Evolutionary conservation across 2,329 filamentous ascomycete genomes (phyloP), one percentile per base, ranked within the genome.

Genomic region (Neofusicoccum sp.): DNA sequence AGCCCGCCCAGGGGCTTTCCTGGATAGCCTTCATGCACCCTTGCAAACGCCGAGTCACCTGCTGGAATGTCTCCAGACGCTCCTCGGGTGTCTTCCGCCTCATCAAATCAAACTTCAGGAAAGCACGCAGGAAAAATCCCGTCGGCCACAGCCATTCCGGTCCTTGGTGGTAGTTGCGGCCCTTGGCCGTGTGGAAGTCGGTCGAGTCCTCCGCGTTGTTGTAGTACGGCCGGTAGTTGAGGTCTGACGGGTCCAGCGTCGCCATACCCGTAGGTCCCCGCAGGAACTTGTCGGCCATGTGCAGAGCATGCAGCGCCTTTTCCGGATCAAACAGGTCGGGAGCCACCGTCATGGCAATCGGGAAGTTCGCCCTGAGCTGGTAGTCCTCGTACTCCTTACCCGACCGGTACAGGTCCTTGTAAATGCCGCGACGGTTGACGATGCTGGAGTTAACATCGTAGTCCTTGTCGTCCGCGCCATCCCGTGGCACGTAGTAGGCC

Each of bases 121-220:
- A 81, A 1, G 95, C 95, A 54, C 96, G 88, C 28, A 97, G 83
- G 83, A 97, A 99, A 81, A 93, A 99, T 4, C 95, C 95, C 1
- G 92, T 94, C 0, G 94, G 96, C 95, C 95, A 99, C 29, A 97
- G 80, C 95, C 95, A 99, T 76, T 99, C 95, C 0, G 95, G 96
- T 4, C 95, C 95, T 76, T 98, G 94, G 77, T 99, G 95, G 79
- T 99, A 99, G 78, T 98, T 99, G 63, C 95, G 85, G 56, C 95
- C 95, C 78, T 98, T 98, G 69, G 90, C 88, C 0, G 94, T 98
- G 9, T 91, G 86, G 72, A 97, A 98, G 76, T 98, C 91, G 11
- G 86, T 87, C 64, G 89, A 94, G 77, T 99, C 95, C 72, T 98
- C 94, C 68, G 89, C 91, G 80, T 99, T 99, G 81, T 89, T 88